phyloP scores from a whole-genome alignment of 805 yeast species.

The Kurtzmaniella cleridarum region DNA sequence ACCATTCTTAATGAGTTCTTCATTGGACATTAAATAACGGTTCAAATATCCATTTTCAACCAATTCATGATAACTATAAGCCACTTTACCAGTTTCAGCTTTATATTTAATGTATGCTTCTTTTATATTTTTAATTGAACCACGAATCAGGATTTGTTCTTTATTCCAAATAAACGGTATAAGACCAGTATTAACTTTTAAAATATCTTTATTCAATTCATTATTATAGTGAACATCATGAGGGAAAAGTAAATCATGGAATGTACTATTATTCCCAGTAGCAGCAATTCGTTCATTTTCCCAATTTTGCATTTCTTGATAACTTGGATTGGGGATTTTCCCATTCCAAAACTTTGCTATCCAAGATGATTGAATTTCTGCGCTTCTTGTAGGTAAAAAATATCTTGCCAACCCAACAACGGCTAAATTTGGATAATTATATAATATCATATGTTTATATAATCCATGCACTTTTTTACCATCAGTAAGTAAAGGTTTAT shows the following conservation, averaged over 20 bases:
- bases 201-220: constrained; percentile 16
- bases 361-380: constrained; percentile 45
- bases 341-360: constrained; percentile 39
- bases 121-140: constrained; percentile 38
- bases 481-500: constrained; percentile 16
- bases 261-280: constrained; percentile 17
- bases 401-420: constrained; percentile 39
- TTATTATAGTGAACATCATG: constrained; percentile 57
- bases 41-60: constrained; percentile 29
- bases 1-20: constrained; percentile 11
- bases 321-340: constrained; percentile 34
- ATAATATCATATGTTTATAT: constrained; percentile 44
- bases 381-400: constrained; percentile 46
- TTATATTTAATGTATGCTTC: constrained; percentile 38
- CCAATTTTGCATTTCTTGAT: constrained; percentile 26
- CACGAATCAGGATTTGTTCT: constrained; percentile 38
- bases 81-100: constrained; percentile 33
- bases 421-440: constrained; percentile 40
- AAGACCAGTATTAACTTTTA: constrained; percentile 26
- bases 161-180: constrained; percentile 50
- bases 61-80: constrained; percentile 33
- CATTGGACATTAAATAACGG: constrained; percentile 12
- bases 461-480: constrained; percentile 34
- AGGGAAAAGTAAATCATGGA: constrained; percentile 46
- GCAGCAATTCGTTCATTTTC: constrained; percentile 22